A percentile compares a stretch with the other conserved stretches of the same genome.
Evolutionary conservation across 1,284 basidiomycete species (phyloP).

Genomic region (Apiotrichum akiyoshidainum): DNA sequence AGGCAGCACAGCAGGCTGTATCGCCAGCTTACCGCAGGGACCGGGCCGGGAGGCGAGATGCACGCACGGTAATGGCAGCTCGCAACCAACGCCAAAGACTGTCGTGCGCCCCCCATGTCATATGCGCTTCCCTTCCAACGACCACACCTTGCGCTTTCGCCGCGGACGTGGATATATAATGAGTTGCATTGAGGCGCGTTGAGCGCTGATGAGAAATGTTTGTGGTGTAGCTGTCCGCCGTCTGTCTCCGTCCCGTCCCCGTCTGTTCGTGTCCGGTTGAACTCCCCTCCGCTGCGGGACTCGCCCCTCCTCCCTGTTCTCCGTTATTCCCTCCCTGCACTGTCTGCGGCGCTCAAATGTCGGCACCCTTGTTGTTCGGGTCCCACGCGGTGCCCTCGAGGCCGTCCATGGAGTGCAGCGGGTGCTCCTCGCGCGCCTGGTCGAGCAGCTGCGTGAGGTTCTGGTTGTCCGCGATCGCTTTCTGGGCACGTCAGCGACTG

Average conservation of each 20-base stretch:
- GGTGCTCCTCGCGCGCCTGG: constrained; percentile 77
- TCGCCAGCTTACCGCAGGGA: neutral
- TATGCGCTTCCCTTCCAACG: neutral
- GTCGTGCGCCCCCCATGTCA: too few relatives aligned
- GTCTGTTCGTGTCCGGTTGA: neutral
- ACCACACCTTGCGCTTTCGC: too few relatives aligned
- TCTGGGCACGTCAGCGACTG: constrained; percentile 53
- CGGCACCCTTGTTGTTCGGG: constrained; percentile 17
- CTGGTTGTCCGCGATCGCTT: constrained; percentile 74
- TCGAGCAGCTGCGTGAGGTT: constrained; percentile 66
- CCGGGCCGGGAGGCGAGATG: too few relatives aligned
- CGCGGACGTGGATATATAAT: neutral
- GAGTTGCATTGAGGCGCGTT: constrained; percentile 6
- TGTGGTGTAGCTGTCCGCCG: neutral
- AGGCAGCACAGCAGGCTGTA: neutral
- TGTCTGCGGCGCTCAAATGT: neutral
- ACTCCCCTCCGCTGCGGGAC: too few relatives aligned
- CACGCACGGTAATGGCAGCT: too few relatives aligned
- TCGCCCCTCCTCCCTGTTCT: neutral
- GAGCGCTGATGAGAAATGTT: neutral
- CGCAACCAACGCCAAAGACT: too few relatives aligned
- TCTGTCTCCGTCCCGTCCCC: neutral
- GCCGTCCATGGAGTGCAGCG: constrained; percentile 53
- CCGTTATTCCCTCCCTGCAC: too few relatives aligned
- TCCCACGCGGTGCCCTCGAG: constrained; percentile 45